These are phyloP conservation scores for Stygiomarasmius scandens DNA, from an alignment of 1,284 basidiomycete genomes.

Conservation along the genomic window DNA sequence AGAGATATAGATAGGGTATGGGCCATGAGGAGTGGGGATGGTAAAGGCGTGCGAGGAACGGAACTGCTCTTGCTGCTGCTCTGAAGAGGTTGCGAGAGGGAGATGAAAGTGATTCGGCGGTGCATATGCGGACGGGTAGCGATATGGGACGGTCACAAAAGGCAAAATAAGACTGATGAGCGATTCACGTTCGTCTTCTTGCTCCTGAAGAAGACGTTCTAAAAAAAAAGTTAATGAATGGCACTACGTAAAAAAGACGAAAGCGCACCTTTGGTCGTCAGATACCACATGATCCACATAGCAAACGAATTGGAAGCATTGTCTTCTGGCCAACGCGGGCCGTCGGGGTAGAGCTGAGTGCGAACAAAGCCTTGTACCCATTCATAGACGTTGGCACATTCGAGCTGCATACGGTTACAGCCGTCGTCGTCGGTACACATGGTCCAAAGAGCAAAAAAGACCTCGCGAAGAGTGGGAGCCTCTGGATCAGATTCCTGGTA, in stretches of 20 bases:
- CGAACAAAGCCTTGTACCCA: conserved; percentile 53
- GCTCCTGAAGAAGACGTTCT: conserved; percentile 54
- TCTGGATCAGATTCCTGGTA: conserved; percentile 17
- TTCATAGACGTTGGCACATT: conserved; percentile 47
- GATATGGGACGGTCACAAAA: conserved; percentile 54
- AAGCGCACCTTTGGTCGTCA: conserved; percentile 47
- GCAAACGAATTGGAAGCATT: conserved; percentile 51
- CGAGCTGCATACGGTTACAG: conserved; percentile 65
- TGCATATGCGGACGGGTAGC: conserved; percentile 59
- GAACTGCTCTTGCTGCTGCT: conserved; percentile 15
- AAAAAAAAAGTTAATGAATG: conserved; percentile 4
- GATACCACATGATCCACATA: conserved; percentile 68
- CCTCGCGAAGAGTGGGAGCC: conserved; percentile 31
- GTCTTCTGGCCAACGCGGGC: conserved; percentile 61
- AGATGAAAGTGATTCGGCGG: conserved; percentile 62
- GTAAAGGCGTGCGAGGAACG: conserved; percentile 34
- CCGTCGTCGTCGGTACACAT: conserved; percentile 80
- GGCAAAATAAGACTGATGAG: conserved; percentile 58
- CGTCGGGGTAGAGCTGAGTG: conserved; percentile 43
- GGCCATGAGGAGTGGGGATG: conserved; percentile 52
- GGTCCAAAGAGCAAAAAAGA: conserved; percentile 61
- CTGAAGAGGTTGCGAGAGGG: conserved; percentile 39
- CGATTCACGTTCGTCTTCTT: conserved; percentile 39
- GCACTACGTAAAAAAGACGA: neutral
- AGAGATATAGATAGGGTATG: conserved; percentile 57